Percentiles rank a stretch among this genome's conserved stretches.
Evolutionary conservation across 306 rosid genomes (phyloP).

Genomic region (Ceratonia siliqua): DNA sequence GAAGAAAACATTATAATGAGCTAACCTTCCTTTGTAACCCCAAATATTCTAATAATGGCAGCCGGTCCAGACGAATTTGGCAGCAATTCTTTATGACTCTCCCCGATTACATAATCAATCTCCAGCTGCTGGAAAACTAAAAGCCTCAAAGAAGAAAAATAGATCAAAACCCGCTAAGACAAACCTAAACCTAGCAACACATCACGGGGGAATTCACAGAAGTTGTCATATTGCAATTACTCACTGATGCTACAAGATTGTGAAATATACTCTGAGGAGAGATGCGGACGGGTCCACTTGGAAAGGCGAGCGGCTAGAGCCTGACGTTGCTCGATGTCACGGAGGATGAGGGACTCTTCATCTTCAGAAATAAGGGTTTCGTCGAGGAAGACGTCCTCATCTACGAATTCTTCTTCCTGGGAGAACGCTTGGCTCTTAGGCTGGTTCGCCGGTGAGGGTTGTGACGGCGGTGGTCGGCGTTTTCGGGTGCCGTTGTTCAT

Average conservation of each 20-base stretch:
- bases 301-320: slow-evolving; percentile 65
- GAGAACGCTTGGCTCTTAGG: slow-evolving; percentile 56
- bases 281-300: slow-evolving; percentile 84
- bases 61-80: slow-evolving; percentile 76
- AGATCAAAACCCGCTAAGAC: slow-evolving; percentile 16
- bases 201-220: neutral
- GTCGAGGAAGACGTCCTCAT: slow-evolving; percentile 82
- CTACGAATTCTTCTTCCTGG: slow-evolving; percentile 81
- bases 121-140: slow-evolving; percentile 91
- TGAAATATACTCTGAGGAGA: slow-evolving; percentile 53
- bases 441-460: slow-evolving; percentile 49
- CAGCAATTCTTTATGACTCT: slow-evolving; percentile 60
- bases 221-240: slow-evolving; percentile 23
- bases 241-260: slow-evolving; percentile 65
- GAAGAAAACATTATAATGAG: neutral
- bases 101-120: slow-evolving; percentile 88
- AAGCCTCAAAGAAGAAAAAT: neutral
- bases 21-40: slow-evolving; percentile 92
- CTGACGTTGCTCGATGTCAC: slow-evolving; percentile 79
- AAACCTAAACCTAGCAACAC: slow-evolving; percentile 40
- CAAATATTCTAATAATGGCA: slow-evolving; percentile 88
- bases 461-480: slow-evolving; percentile 53
- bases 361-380: slow-evolving; percentile 71
- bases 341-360: slow-evolving; percentile 80
- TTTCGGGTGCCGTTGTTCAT: slow-evolving; percentile 60